A percentile compares a stretch with the other conserved stretches of the same genome.
Conservation (phyloP, 2,329 filamentous ascomycete species). For the Arthrobotrys iridis region DNA sequence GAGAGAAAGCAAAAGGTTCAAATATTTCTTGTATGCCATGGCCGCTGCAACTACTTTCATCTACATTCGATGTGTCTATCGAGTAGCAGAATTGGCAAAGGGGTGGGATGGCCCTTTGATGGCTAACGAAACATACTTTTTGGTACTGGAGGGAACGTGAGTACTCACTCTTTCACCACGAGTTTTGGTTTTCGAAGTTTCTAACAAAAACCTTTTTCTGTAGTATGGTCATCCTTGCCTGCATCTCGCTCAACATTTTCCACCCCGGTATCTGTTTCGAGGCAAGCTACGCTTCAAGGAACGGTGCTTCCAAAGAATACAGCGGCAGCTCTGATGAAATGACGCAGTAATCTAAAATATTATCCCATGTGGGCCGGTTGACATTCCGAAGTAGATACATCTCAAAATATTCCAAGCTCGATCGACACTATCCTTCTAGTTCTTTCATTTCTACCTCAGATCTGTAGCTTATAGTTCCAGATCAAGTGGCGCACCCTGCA, state of each 20-base stretch:
- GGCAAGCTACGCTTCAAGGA: constrained; percentile 53
- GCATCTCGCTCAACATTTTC: constrained; percentile 64
- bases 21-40: constrained; percentile 68
- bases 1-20: constrained; percentile 65
- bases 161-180: not conserved
- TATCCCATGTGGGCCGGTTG: not conserved
- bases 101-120: constrained; percentile 73
- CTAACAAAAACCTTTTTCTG: constrained; percentile 7
- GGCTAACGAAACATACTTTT: constrained; percentile 67
- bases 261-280: constrained; percentile 61
- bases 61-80: constrained; percentile 72
- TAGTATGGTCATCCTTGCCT: constrained; percentile 65
- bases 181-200: not conserved
- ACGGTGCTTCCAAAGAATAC: constrained; percentile 15
- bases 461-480: not conserved
- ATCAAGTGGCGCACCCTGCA: not conserved
- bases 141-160: constrained; percentile 68
- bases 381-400: no score
- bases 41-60: constrained; percentile 71
- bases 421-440: not conserved
- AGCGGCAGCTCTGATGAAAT: constrained; percentile 12
- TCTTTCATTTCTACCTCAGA: not conserved
- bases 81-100: constrained; percentile 72
- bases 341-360: not conserved
- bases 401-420: not conserved